A percentile compares a stretch with the other conserved stretches of the same genome.
Conservation (phyloP, 257 asterid species). For the Striga asiatica region DNA sequence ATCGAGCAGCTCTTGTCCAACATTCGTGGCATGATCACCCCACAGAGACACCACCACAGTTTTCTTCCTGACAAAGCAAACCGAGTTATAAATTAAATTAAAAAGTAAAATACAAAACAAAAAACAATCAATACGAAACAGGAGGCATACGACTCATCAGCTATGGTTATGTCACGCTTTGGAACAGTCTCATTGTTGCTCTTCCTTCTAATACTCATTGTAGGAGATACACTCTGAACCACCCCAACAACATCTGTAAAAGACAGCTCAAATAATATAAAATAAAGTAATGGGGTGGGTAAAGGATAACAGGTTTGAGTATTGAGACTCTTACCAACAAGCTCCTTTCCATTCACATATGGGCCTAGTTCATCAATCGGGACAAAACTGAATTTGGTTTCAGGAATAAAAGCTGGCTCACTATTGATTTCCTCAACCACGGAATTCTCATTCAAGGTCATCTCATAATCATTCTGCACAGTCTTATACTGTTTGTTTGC, state of each 20-base stretch:
- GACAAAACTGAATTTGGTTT: conserved; percentile 56
- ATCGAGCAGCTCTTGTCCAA: conserved; percentile 61
- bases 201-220: conserved; percentile 76
- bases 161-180: conserved; percentile 86
- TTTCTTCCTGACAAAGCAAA: conserved; percentile 55
- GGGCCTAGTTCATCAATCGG: conserved; percentile 91
- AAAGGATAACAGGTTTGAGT: no score
- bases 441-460: conserved; percentile 81
- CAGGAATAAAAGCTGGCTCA: conserved; percentile 66
- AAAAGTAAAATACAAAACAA: neutral
- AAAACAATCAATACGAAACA: neutral
- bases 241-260: conserved; percentile 85
- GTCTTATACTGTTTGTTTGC: conserved; percentile 91
- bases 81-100: neutral
- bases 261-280: no score
- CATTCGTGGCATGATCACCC: conserved; percentile 47
- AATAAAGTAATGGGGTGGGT: no score
- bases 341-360: conserved; percentile 73
- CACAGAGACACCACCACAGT: conserved; percentile 57
- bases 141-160: conserved; percentile 72
- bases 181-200: conserved; percentile 62
- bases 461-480: conserved; percentile 80
- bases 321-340: conserved; percentile 61
- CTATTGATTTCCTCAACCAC: conserved; percentile 65
- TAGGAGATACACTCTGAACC: conserved; percentile 68